Evolutionary conservation across 179 eudicot genomes (phyloP).

Genomic region (Corrigiola litoralis): DNA sequence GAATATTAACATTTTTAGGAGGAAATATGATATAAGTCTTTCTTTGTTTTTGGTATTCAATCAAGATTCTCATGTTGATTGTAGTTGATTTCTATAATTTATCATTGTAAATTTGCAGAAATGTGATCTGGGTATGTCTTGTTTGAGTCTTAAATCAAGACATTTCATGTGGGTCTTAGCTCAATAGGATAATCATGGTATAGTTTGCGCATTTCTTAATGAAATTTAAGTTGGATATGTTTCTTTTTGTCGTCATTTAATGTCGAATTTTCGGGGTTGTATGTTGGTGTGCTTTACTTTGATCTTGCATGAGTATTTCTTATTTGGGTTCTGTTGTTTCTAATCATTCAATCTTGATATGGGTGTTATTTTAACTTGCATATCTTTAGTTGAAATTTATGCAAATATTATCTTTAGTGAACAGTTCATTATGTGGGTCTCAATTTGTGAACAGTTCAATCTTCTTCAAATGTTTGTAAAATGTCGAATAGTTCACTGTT

Average conservation of each 20-base stretch:
- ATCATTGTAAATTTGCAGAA: not conserved
- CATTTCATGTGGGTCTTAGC: no score
- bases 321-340: not conserved
- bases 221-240: slow-evolving; percentile 9
- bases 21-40: no score
- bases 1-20: no score
- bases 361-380: no score
- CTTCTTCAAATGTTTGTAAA: not conserved
- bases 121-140: slow-evolving; percentile 17
- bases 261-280: slow-evolving; percentile 2
- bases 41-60: not conserved
- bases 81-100: not conserved
- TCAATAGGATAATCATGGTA: no score
- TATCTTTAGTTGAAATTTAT: not conserved
- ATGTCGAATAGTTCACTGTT: not conserved
- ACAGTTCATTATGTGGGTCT: not conserved
- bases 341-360: no score
- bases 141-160: no score
- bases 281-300: no score
- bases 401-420: not conserved
- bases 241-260: not conserved
- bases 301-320: not conserved
- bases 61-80: not conserved
- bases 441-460: not conserved
- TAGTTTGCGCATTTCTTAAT: no score